Base-by-base conservation (phyloP, 2,329 filamentous ascomycete species). In the Cytospora mali region DNA sequence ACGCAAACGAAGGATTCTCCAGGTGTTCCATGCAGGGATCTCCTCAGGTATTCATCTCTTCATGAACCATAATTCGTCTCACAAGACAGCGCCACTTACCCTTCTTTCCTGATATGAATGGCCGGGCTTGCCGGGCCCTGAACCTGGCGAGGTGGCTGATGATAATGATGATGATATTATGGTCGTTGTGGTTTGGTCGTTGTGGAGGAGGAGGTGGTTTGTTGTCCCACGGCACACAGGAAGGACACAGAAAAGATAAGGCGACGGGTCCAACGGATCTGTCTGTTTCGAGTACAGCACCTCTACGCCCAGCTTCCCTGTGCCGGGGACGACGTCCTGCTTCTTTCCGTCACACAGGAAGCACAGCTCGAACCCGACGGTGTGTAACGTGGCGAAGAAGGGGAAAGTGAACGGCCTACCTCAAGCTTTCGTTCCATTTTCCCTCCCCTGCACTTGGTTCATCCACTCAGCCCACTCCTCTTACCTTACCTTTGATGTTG, bases 261-360 rank as follows among this genome's bases (percentile, higher is more conserved):
- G 49, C 50, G 50, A 54, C 35, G 58, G 55, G n/a, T 18, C 52
- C 58, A 62, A 42, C 54, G 49, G 28, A 27, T 28, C 31, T 52
- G 29, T 48, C 53, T 62, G 58, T 64, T 58, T 64, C 62, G 62
- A 64, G 62, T 64, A 64, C 42, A 65, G 52, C 50, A 60, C 50
- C 27, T 13, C 33, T 62, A 49, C 56, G 46, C 49, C 62, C 58
- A 58, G 49, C 50, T 58, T 14, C 42, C 27, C 57, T 55, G 51
- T 49, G 50, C 51, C 25, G 48, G 50, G 51, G 51, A 48, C 35
- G 50, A 46, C 25, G 56, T 23, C 55, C 63, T 62, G 53, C 35
- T 46, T 31, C 35, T 23, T 46, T 31, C 50, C 56, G 60, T 62
- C 53, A 46, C 29, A 62, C 63, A 4, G 33, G 35, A 50, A 59